phyloP scores from a whole-genome alignment of 2,329 filamentous ascomycete species.

The Paraconiothyrium brasiliense region DNA sequence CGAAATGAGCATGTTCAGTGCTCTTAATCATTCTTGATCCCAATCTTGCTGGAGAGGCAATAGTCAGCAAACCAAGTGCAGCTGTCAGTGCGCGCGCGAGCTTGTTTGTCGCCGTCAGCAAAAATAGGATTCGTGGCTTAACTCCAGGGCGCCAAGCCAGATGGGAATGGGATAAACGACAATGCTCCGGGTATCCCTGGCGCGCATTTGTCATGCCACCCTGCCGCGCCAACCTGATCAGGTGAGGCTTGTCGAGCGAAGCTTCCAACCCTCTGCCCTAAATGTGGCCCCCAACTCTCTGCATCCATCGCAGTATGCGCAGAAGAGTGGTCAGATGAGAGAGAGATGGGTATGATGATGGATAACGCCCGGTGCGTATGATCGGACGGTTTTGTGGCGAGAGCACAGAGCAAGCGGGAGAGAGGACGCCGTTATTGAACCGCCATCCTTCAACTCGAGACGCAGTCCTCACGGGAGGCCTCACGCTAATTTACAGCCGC shows the following conservation, averaged over 20 bases:
- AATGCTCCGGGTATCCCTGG: background rate
- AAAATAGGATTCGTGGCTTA: slow-evolving; percentile 13
- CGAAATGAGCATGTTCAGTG: background rate
- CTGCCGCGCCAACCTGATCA: background rate
- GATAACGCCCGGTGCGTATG: background rate
- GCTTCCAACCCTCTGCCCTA: background rate
- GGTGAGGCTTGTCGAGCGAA: slow-evolving; percentile 1
- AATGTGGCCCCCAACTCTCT: background rate
- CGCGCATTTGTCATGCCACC: background rate
- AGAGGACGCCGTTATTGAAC: background rate
- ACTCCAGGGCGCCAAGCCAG: background rate
- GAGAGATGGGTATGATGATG: background rate
- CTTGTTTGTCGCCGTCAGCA: background rate
- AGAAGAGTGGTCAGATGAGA: background rate
- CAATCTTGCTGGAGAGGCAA: background rate
- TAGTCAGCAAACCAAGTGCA: background rate
- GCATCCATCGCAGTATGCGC: background rate
- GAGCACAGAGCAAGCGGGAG: background rate
- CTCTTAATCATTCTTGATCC: background rate
- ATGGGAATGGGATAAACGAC: background rate
- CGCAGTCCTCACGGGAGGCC: slow-evolving; percentile 4
- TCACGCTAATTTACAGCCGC: slow-evolving; percentile 1
- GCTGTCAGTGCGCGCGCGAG: background rate
- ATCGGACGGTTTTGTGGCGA: background rate
- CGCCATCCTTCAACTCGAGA: slow-evolving; percentile 8